Evolutionary conservation across 192 early-diverging fungal species (phyloP), one percentile per base, ranked within the genome.

Genomic region (Coemansia sp.): DNA sequence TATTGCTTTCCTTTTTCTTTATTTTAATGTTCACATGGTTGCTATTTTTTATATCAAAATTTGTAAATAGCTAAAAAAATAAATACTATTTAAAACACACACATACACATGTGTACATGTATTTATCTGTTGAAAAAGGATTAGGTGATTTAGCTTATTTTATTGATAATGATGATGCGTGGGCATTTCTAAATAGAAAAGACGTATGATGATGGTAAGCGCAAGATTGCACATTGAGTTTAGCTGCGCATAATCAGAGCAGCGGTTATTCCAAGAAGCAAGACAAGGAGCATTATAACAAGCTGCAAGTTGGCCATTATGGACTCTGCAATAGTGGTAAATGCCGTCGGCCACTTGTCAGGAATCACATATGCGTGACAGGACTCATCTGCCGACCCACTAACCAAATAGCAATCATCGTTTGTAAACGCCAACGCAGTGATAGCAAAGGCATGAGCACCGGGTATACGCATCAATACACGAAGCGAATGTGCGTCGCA

Each of bases 311-410:
- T 50, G n/a, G 43, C 56, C 25, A 30, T 47, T 1, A 35, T 48
- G 2, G 55, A 30, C 11, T 45, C 48, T 7, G 43, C 39, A 15
- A 50, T 29, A n/a, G 11, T 24, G 4, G 60, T 61, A 4, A 46
- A 1, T 3, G 63, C 55, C n/a, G 66, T 64, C 3, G 73, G 73
- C 73, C 73, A 76, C 13, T 15, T 28, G 23, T 81, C 68, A 17
- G 87, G 87, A 30, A 90, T 51, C 35, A 32, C 27, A 23, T 82
- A 57, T 27, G 85, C 73, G 23, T 71, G 60, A 61, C 84, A 85
- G 1, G 85, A 83, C 29, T 84, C 85, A 59, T 97, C 94, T 0
- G 86, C 87, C 6, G 89, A 92, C 1, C 83, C 92, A 60, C 85
- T 92, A 17, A 88, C 80, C 18, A 97, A 48, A 25, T 83, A 51